Evolutionary conservation across 2,329 filamentous ascomycete species (phyloP), one percentile per base, ranked within the genome.

Genomic region (Fusarium foetens): DNA sequence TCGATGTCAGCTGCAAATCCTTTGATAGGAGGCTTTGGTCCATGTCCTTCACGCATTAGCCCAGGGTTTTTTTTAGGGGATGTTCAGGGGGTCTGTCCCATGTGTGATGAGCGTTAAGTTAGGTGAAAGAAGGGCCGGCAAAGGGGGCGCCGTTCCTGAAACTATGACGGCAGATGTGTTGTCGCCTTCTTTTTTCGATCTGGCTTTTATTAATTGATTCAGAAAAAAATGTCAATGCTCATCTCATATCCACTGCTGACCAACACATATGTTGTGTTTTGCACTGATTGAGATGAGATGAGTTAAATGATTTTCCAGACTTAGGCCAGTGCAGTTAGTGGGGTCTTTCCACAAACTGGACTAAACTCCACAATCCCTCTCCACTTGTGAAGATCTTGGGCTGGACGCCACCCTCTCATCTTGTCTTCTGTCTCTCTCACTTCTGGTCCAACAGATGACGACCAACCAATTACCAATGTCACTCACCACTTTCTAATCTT

Each of bases 261-360:
- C 52, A 67, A 58, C 64, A 60, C 39, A 17, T 45, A 31, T 39
- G 21, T 36, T 43, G 52, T 33, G 35, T 43, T 66, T 64, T 54
- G 41, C 16, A 46, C 41, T 41, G 11, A 35, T 49, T 45, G n/a
- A 48, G 55, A 36, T 36, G 48, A 52, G 48, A 49, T 51, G 31
- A 35, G 23, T 36, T 52, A 31, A 36, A 35, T 36, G 31, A 51
- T 25, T 51, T 25, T 52, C 31, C 23, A 36, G 23, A 19, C 23
- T 52, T 31, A 23, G 45, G 5, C 27, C 46, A 33, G 27, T 49
- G 21, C 6, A 49, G 29, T 49, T 49, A 49, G 33, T 27, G 38
- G 58, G 57, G 57, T 52, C 66, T 62, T 55, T 41, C 65, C 66
- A 52, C 65, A 67, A 68, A 68, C 66, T 53, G 62, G 14, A 35